These are phyloP conservation scores for Scedosporium dehoogii DNA, from an alignment of 2,329 filamentous ascomycete genomes.

Conservation along the genomic window DNA sequence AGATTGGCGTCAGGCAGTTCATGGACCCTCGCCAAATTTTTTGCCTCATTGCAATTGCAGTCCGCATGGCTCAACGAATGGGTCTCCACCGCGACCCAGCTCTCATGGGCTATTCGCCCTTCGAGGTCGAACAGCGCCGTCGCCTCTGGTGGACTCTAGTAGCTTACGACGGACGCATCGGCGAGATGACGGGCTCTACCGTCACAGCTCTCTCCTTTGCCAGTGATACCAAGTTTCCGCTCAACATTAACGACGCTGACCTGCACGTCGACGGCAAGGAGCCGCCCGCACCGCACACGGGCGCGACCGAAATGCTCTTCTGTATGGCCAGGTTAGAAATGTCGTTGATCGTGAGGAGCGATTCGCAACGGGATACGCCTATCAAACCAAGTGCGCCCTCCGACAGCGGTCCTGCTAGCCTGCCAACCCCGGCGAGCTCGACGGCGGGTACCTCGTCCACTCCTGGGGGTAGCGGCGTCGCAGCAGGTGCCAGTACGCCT, in stretches of 20 bases:
- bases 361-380: constrained; percentile 27
- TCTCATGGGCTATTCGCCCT: constrained; percentile 40
- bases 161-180: constrained; percentile 57
- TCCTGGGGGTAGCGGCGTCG: constrained; percentile 6
- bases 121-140: constrained; percentile 61
- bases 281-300: constrained; percentile 34
- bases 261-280: constrained; percentile 48
- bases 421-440: constrained; percentile 1
- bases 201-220: constrained; percentile 45
- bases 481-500: constrained; percentile 9
- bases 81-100: constrained; percentile 56
- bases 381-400: constrained; percentile 9
- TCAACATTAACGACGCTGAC: constrained; percentile 54
- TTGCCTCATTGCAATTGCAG: constrained; percentile 50
- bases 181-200: constrained; percentile 53
- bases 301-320: constrained; percentile 52
- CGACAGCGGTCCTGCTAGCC: background rate
- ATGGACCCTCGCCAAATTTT: constrained; percentile 44
- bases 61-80: constrained; percentile 58
- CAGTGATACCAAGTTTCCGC: constrained; percentile 44
- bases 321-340: constrained; percentile 46
- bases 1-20: constrained; percentile 38
- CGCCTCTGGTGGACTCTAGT: constrained; percentile 66
- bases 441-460: background rate
- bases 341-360: constrained; percentile 41